Evolutionary conservation across 306 rosid genomes (phyloP), one percentile per base, ranked within the genome.

Genomic region (Oxytropis ochrocephala): DNA sequence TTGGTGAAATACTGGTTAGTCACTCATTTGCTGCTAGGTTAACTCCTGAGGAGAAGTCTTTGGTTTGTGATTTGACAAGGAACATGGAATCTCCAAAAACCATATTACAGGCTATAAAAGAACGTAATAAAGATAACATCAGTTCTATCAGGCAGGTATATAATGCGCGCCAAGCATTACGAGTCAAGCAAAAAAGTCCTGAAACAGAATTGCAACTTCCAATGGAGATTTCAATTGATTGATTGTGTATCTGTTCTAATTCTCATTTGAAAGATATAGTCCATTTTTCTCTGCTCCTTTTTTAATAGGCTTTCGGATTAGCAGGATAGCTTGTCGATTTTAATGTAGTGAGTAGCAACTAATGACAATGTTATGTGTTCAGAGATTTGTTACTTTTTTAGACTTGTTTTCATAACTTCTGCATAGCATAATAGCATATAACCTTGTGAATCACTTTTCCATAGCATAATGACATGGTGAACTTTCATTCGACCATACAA

Each of bases 111-210:
- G 24, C 69, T 21, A 24, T 63, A 21, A 63, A 63, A 43, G 69
- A 43, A 1, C 52, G 50, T 3, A 19, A 63, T 11, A 29, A 63
- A 14, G 69, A 43, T 35, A 43, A 42, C 30, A 33, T 62, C 52
- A 62, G 47, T 41, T 18, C 69, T 24, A 63, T 63, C 69, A 63
- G 44, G 69, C 69, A 42, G 52, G 30, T 63, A 1, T 63, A 63
- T 63, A 43, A 63, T 24, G 39, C 32, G n/a, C 69, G 53, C 38
- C 69, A 63, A 21, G 21, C 18, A 19, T 13, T 42, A 12, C 49
- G 49, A 42, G 47, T 10, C 13, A 1, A 14, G 0, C 47, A 42
- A 24, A 63, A 38, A 63, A 21, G 53, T 7, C 12, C 69, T 9
- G 14, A 19, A 19, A 59, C 6, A 36, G 65, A 16, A 16, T 0